A percentile compares a stretch with the other conserved stretches of the same genome.
phyloP scores from a whole-genome alignment of 805 yeast genomes.

The Isabelozyma rhagii region DNA sequence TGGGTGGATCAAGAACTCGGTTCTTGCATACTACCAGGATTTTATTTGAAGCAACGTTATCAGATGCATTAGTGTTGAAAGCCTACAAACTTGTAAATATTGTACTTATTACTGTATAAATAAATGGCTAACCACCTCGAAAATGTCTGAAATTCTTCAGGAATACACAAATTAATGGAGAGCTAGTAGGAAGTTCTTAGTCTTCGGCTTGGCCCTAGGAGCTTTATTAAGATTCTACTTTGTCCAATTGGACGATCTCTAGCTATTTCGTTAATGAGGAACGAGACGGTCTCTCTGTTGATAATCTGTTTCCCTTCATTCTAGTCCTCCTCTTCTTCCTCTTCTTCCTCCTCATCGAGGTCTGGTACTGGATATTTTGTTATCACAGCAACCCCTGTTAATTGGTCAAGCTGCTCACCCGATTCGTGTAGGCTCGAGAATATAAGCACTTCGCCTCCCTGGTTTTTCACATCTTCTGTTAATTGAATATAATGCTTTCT shows the following conservation, averaged over 20 bases:
- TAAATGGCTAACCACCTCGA: background rate
- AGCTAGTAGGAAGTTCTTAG: background rate
- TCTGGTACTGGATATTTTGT: constrained; percentile 81
- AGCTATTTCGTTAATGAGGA: no score
- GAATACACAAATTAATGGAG: background rate
- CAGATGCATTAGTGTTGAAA: no score
- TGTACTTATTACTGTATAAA: no score
- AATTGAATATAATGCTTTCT: constrained; percentile 69
- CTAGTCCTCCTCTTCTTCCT: constrained; percentile 43
- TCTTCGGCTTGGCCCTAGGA: no score
- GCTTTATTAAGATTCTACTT: no score
- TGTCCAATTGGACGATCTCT: no score
- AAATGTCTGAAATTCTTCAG: background rate
- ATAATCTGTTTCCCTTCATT: background rate
- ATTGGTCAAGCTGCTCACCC: constrained; percentile 83
- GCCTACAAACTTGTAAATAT: no score
- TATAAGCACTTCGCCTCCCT: constrained; percentile 75
- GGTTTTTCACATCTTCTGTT: constrained; percentile 61
- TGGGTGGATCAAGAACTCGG: no score
- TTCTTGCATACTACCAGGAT: no score
- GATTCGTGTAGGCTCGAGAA: constrained; percentile 85
- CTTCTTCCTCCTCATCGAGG: constrained; percentile 60
- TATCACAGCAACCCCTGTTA: constrained; percentile 89
- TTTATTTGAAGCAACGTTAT: no score
- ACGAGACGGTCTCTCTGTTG: background rate